Evolutionary conservation across 2,329 filamentous ascomycete genomes (phyloP).

Genomic region (Dothistroma pini): DNA sequence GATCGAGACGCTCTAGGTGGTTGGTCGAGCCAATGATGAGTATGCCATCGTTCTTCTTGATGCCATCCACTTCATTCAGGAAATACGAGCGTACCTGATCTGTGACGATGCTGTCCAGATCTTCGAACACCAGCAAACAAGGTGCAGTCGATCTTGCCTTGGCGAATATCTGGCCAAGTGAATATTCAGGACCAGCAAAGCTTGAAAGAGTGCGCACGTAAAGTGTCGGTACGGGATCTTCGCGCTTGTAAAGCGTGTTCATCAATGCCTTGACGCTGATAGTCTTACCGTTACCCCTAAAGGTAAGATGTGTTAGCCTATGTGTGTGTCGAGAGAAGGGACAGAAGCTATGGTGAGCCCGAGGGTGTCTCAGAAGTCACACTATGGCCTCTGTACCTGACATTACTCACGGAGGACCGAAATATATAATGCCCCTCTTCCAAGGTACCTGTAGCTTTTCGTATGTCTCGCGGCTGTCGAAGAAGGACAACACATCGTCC

Average conservation of each 20-base stretch:
- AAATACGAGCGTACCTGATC: conserved; percentile 63
- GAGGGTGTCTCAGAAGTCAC: conserved; percentile 47
- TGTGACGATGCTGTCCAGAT: conserved; percentile 64
- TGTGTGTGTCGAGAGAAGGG: too few species aligned
- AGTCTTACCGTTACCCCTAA: conserved; percentile 61
- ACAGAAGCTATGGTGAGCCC: too few species aligned
- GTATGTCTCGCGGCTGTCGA: conserved; percentile 57
- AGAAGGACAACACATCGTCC: conserved; percentile 63
- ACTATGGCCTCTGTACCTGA: conserved; percentile 51
- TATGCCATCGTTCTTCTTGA: conserved; percentile 67
- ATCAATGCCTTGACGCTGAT: conserved; percentile 69
- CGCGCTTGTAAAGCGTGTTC: conserved; percentile 56
- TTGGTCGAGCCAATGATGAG: conserved; percentile 51
- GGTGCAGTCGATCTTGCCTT: conserved; percentile 62
- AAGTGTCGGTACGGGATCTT: conserved; percentile 55
- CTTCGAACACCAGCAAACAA: conserved; percentile 68
- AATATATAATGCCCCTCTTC: conserved; percentile 68
- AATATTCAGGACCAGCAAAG: conserved; percentile 55
- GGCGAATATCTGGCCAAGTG: conserved; percentile 53
- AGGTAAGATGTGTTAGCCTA: too few species aligned
- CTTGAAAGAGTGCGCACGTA: conserved; percentile 55
- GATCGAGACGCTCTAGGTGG: conserved; percentile 61
- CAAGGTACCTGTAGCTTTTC: conserved; percentile 61
- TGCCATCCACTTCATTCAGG: conserved; percentile 68
- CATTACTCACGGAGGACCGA: conserved; percentile 50